A percentile compares a stretch with the other conserved stretches of the same genome.
Evolutionary conservation across 257 asterid genomes (phyloP).

Genomic region (Coffea eugenioides): DNA sequence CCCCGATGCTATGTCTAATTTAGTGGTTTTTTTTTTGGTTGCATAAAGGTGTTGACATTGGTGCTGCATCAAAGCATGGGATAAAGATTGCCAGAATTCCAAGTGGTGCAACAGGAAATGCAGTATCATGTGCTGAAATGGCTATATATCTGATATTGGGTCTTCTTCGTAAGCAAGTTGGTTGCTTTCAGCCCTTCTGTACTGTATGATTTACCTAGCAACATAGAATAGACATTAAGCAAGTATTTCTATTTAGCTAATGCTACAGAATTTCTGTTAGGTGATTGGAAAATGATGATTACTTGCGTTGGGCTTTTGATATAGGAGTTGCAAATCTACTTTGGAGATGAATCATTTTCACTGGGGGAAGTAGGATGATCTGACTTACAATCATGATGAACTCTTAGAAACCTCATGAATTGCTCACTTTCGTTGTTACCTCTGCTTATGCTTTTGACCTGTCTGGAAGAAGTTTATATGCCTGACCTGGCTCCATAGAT

Average conservation of each 20-base stretch:
- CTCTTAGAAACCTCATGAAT: not conserved
- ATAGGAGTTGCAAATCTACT: not conserved
- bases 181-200: conserved; percentile 33
- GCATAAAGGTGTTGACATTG: conserved; percentile 67
- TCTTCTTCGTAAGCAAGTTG: conserved; percentile 95
- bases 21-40: conserved; percentile 4
- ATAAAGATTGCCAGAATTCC: conserved; percentile 94
- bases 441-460: not conserved
- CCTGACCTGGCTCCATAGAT: not conserved
- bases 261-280: not conserved
- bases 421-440: not conserved
- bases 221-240: not conserved
- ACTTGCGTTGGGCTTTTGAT: not conserved
- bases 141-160: conserved; percentile 88
- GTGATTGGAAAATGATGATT: not conserved
- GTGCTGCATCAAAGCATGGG: conserved; percentile 80
- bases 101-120: conserved; percentile 78
- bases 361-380: not conserved
- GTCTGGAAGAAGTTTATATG: not conserved
- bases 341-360: not conserved
- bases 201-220: conserved; percentile 8
- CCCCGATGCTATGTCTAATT: not conserved
- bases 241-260: not conserved
- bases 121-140: conserved; percentile 98
- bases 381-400: not conserved